Percentiles rank a stretch among this genome's conserved stretches.
These are phyloP conservation scores for Talaromyces islandicus DNA, from an alignment of 2,329 filamentous ascomycete genomes.

Conservation along the genomic window DNA sequence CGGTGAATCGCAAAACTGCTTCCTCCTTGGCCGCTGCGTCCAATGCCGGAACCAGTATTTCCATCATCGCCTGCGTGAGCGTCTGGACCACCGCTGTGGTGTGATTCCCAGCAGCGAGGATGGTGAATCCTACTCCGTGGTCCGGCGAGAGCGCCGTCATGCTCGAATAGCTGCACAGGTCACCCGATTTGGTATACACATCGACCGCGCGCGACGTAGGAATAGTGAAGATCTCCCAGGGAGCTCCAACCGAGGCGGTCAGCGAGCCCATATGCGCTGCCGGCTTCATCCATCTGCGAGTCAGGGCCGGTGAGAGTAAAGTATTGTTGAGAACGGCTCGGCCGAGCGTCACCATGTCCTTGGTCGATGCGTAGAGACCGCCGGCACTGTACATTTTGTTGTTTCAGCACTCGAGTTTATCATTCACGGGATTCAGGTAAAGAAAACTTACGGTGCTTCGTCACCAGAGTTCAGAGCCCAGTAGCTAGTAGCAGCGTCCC, in stretches of 20 bases:
- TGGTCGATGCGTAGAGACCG: conserved; percentile 40
- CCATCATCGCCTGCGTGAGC: conserved; percentile 17
- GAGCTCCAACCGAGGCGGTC: conserved; percentile 33
- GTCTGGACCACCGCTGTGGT: conserved; percentile 13
- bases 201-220: conserved; percentile 13
- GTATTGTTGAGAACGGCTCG: conserved; percentile 37
- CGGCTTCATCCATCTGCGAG: conserved; percentile 43
- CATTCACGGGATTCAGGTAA: neutral
- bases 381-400: conserved; percentile 25
- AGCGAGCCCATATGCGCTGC: conserved; percentile 32
- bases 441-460: conserved; percentile 32
- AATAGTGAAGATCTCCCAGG: conserved; percentile 37
- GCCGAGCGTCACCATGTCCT: conserved; percentile 38
- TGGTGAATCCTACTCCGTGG: conserved; percentile 18
- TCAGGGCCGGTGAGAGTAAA: conserved; percentile 29
- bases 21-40: conserved; percentile 17
- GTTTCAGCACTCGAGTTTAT: neutral
- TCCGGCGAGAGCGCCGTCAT: conserved; percentile 21
- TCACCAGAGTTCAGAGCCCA: conserved; percentile 37
- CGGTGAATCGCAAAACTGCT: neutral
- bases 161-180: conserved; percentile 18
- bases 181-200: conserved; percentile 20
- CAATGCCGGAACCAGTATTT: conserved; percentile 13
- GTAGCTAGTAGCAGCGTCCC: conserved; percentile 14
- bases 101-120: conserved; percentile 16